These are phyloP conservation scores for Lipomyces mesembrius DNA, from an alignment of 805 yeast species.

Conservation along the genomic window DNA sequence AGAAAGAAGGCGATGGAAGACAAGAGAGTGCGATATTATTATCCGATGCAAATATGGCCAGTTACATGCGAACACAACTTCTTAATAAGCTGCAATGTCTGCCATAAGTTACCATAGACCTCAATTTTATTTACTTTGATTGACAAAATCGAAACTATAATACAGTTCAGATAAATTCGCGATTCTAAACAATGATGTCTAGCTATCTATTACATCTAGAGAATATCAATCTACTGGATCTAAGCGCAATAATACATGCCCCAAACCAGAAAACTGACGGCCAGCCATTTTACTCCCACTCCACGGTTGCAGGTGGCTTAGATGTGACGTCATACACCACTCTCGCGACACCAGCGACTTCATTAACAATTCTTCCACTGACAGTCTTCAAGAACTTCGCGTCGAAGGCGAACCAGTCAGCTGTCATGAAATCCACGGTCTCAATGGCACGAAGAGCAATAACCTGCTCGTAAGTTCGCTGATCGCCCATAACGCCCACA, in stretches of 20 bases:
- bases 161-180: neutral
- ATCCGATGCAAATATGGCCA: too few relatives aligned
- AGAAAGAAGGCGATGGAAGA: too few relatives aligned
- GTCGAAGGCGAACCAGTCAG: slow-evolving; percentile 97
- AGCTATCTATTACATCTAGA: neutral
- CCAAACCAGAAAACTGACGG: neutral
- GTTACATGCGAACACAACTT: too few relatives aligned
- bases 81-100: neutral
- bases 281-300: slow-evolving; percentile 76
- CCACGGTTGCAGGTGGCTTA: slow-evolving; percentile 99
- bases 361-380: slow-evolving; percentile 95
- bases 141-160: neutral
- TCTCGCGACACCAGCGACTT: slow-evolving; percentile 98
- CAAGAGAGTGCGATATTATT: too few relatives aligned
- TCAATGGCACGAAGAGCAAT: slow-evolving; percentile 98
- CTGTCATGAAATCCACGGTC: slow-evolving; percentile 98
- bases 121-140: neutral
- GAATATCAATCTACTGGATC: neutral
- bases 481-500: slow-evolving; percentile 99
- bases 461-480: slow-evolving; percentile 98
- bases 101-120: neutral
- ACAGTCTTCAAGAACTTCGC: slow-evolving; percentile 89
- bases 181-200: neutral
- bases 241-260: neutral
- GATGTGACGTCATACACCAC: slow-evolving; percentile 98